Evolutionary conservation across 371 early-diverging fungal genomes (phyloP).

Genomic region (Syncephalastrum monosporum): DNA sequence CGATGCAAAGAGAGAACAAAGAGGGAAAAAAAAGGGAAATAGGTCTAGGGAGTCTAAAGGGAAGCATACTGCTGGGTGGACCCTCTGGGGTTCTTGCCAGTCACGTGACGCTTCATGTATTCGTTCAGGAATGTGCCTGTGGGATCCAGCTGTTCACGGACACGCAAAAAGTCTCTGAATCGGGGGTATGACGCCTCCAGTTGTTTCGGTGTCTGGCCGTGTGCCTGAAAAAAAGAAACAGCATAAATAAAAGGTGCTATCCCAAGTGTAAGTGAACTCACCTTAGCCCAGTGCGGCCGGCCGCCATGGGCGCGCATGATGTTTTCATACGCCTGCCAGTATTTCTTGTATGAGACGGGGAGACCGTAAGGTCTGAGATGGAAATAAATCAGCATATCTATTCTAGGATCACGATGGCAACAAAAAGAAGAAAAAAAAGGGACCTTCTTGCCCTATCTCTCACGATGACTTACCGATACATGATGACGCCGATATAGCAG

Average conservation of each 20-base stretch:
- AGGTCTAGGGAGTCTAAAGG: too few species aligned
- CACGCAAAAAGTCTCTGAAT: slow-evolving; percentile 56
- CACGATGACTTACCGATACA: slow-evolving; percentile 60
- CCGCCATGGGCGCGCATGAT: slow-evolving; percentile 75
- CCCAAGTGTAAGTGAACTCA: slow-evolving; percentile 4
- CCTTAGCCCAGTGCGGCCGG: slow-evolving; percentile 89
- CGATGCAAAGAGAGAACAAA: slow-evolving; percentile 1
- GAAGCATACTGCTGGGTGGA: too few species aligned
- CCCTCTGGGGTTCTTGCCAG: slow-evolving; percentile 14
- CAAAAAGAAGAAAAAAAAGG: too few species aligned
- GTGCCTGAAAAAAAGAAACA: slow-evolving; percentile 39
- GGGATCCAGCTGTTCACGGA: slow-evolving; percentile 72
- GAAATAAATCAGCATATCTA: neutral
- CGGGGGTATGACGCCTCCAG: slow-evolving; percentile 65
- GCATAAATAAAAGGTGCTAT: neutral
- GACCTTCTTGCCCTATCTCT: neutral
- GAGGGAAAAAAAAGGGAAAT: too few species aligned
- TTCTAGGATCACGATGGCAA: neutral
- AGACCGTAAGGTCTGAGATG: slow-evolving; percentile 66
- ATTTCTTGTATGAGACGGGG: slow-evolving; percentile 72
- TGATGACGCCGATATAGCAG: slow-evolving; percentile 84
- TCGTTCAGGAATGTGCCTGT: slow-evolving; percentile 73
- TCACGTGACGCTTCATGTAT: slow-evolving; percentile 69
- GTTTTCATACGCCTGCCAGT: slow-evolving; percentile 76
- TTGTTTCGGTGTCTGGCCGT: slow-evolving; percentile 56